Conservation (phyloP, 73 alveolate genomes). For the Blepharisma stoltei region DNA sequence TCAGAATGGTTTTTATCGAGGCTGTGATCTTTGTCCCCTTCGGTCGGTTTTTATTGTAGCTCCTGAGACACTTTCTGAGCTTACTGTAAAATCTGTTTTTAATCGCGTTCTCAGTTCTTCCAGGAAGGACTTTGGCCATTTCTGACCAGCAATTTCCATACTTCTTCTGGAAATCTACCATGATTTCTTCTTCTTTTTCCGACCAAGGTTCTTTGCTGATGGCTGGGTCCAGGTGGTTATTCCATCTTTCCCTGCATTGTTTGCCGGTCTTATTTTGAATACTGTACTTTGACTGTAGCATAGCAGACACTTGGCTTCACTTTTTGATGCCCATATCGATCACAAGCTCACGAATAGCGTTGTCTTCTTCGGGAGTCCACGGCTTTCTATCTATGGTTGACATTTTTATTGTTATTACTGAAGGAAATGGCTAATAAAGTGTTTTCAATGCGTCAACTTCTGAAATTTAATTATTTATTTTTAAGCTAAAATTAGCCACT, state of each 20-base stretch:
- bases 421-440: too few relatives aligned
- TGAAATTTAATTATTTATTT: too few relatives aligned
- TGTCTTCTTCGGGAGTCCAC: constrained; percentile 57
- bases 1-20: not conserved
- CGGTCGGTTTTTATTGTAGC: constrained; percentile 6
- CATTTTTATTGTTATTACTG: not conserved
- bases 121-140: constrained; percentile 21
- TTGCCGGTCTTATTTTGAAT: constrained; percentile 84
- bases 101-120: constrained; percentile 12
- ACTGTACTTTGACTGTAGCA: constrained; percentile 52
- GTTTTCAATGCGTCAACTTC: too few relatives aligned
- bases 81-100: constrained; percentile 25
- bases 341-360: constrained; percentile 69
- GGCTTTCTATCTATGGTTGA: constrained; percentile 10
- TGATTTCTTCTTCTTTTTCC: constrained; percentile 88
- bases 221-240: constrained; percentile 94
- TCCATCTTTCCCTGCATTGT: constrained; percentile 97
- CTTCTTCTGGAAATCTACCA: constrained; percentile 83
- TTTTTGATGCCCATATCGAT: constrained; percentile 70
- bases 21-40: not conserved
- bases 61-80: not conserved
- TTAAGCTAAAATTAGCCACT: too few relatives aligned
- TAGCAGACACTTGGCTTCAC: constrained; percentile 75
- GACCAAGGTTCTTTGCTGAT: constrained; percentile 89
- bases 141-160: constrained; percentile 93